Percentiles rank a stretch among this genome's conserved stretches.
Conservation (phyloP, 345 rosid genomes). For the Brassica juncea region DNA sequence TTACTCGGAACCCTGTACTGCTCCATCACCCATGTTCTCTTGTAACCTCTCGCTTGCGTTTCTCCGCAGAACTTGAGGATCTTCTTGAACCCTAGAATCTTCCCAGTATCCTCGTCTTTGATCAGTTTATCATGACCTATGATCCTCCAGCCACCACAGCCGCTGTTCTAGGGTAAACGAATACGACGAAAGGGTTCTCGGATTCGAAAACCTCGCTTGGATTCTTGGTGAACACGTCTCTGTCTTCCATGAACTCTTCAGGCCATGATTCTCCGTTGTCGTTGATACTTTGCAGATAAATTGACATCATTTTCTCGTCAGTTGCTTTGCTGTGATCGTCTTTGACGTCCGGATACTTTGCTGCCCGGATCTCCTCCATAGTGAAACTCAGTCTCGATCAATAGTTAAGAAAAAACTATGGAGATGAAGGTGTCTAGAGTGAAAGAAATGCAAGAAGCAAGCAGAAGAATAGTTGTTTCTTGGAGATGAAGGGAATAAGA, state of each 20-base stretch:
- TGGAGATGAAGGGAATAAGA: slow-evolving; percentile 12
- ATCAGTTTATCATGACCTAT: slow-evolving; percentile 19
- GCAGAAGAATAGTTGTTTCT: neutral
- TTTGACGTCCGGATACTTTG: neutral
- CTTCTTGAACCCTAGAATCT: slow-evolving; percentile 33
- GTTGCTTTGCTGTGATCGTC: neutral
- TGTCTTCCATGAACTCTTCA: neutral
- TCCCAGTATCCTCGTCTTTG: neutral
- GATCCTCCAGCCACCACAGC: slow-evolving; percentile 15
- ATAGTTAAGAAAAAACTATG: neutral
- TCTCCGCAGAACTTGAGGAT: neutral
- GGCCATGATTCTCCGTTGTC: neutral
- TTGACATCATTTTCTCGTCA: neutral
- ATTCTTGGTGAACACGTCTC: slow-evolving; percentile 17
- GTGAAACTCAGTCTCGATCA: neutral
- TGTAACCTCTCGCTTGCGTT: neutral
- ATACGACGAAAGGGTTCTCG: neutral
- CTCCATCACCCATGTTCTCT: slow-evolving; percentile 21
- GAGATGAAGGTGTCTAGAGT: neutral
- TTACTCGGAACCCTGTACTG: neutral
- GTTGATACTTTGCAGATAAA: neutral
- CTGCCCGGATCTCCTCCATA: neutral
- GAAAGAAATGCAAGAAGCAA: neutral
- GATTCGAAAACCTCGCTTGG: neutral
- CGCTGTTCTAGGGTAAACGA: neutral